Conservation (phyloP, 208 protist genomes). For the Porcisia hertigi region DNA sequence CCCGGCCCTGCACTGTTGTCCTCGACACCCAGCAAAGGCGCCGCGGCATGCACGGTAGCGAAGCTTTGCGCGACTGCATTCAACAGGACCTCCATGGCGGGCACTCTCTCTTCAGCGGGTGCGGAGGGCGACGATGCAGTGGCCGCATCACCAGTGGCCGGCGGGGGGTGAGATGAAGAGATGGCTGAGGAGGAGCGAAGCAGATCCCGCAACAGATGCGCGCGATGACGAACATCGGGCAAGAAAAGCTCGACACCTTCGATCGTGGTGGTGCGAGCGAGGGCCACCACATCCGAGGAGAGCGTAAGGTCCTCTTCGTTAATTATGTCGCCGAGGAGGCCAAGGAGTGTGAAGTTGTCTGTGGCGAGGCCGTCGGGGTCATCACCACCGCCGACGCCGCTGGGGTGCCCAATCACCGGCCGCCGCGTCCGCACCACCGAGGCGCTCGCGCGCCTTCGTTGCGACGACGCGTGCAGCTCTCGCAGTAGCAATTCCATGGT, state of each 20-base stretch:
- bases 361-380: constrained; percentile 1
- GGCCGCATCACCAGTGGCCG: not conserved
- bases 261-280: constrained; percentile 53
- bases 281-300: constrained; percentile 41
- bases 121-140: not conserved
- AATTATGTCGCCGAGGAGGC: constrained; percentile 70
- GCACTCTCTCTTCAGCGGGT: constrained; percentile 23
- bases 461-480: constrained; percentile 30
- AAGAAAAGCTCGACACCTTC: constrained; percentile 85
- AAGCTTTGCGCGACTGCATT: constrained; percentile 38
- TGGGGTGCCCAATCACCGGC: not conserved
- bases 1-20: constrained; percentile 7
- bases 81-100: constrained; percentile 40
- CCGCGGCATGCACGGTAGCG: constrained; percentile 34
- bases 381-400: constrained; percentile 7
- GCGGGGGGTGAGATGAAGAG: not conserved
- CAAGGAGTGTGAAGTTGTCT: constrained; percentile 47
- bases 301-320: constrained; percentile 68
- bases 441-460: constrained; percentile 13
- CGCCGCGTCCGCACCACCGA: not conserved
- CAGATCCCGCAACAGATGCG: constrained; percentile 67
- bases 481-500: constrained; percentile 32
- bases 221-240: constrained; percentile 54
- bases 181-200: constrained; percentile 28
- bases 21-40: constrained; percentile 29